Conservation (phyloP, 2,329 filamentous ascomycete genomes). For the Juglanconis juglandina region DNA sequence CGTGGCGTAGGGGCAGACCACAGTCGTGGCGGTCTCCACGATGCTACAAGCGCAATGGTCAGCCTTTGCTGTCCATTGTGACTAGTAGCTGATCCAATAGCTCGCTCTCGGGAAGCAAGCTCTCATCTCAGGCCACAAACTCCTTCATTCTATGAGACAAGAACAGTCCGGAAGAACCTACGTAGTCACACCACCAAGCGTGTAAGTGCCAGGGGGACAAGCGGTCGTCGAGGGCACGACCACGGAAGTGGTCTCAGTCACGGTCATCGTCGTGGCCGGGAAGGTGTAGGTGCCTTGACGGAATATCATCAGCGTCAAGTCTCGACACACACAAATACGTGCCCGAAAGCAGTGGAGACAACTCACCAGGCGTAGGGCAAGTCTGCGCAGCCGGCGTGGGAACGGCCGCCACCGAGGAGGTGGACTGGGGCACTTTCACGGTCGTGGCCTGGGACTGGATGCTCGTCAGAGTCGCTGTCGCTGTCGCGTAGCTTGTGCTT, state of each 20-base stretch:
- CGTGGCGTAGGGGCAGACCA: slow-evolving; percentile 68
- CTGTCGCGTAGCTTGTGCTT: slow-evolving; percentile 24
- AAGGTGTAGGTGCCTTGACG: slow-evolving; percentile 63
- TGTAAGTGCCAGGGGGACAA: slow-evolving; percentile 63
- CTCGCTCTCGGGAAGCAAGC: background rate
- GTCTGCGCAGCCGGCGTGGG: slow-evolving; percentile 51
- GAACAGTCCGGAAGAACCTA: background rate
- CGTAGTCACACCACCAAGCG: slow-evolving; percentile 70
- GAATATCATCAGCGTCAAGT: background rate
- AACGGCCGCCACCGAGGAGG: slow-evolving; percentile 40
- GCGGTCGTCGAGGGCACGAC: slow-evolving; percentile 60
- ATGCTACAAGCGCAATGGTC: slow-evolving; percentile 29
- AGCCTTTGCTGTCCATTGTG: background rate
- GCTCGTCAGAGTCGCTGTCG: slow-evolving; percentile 26
- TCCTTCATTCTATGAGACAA: no score
- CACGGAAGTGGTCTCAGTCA: slow-evolving; percentile 65
- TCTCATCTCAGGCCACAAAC: background rate
- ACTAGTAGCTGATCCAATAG: background rate
- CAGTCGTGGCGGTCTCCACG: slow-evolving; percentile 62
- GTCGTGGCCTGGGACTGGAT: slow-evolving; percentile 31
- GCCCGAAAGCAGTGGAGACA: background rate
- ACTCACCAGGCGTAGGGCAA: slow-evolving; percentile 56
- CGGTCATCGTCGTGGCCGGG: slow-evolving; percentile 66
- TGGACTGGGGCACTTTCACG: slow-evolving; percentile 36
- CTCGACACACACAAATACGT: background rate